These are phyloP conservation scores for Spathaspora arborariae DNA, from an alignment of 805 yeast species.

Conservation along the genomic window DNA sequence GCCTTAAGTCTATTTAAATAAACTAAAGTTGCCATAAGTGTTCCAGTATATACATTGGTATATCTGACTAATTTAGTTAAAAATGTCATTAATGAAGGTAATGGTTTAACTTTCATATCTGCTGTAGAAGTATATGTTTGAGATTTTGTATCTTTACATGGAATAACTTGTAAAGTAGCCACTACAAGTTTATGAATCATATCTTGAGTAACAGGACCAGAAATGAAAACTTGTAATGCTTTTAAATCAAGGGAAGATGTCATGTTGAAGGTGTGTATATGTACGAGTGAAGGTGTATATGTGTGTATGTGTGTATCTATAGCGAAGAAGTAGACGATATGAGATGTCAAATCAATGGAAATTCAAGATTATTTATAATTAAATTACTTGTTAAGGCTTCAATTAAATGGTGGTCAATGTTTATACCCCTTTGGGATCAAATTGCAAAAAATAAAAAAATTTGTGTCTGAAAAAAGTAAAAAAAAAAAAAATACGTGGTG, in stretches of 20 bases:
- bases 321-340: neutral
- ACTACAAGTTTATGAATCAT: constrained; percentile 70
- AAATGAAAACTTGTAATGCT: constrained; percentile 57
- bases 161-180: constrained; percentile 62
- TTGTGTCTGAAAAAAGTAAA: neutral
- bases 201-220: constrained; percentile 68
- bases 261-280: constrained; percentile 4
- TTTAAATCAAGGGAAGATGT: constrained; percentile 23
- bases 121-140: constrained; percentile 16
- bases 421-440: neutral
- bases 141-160: constrained; percentile 44
- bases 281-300: neutral
- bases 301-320: neutral
- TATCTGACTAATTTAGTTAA: constrained; percentile 67
- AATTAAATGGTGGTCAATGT: neutral
- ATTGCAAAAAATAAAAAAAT: neutral
- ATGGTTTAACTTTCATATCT: constrained; percentile 34
- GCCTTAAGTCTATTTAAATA: constrained; percentile 59
- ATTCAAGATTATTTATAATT: neutral
- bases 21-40: constrained; percentile 67
- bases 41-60: constrained; percentile 78
- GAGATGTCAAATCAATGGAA: neutral
- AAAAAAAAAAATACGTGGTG: neutral
- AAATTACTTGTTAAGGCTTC: neutral
- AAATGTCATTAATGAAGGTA: constrained; percentile 73